These are phyloP conservation scores for Fusarium equiseti DNA, from an alignment of 2,329 filamentous ascomycete genomes.

Conservation along the genomic window DNA sequence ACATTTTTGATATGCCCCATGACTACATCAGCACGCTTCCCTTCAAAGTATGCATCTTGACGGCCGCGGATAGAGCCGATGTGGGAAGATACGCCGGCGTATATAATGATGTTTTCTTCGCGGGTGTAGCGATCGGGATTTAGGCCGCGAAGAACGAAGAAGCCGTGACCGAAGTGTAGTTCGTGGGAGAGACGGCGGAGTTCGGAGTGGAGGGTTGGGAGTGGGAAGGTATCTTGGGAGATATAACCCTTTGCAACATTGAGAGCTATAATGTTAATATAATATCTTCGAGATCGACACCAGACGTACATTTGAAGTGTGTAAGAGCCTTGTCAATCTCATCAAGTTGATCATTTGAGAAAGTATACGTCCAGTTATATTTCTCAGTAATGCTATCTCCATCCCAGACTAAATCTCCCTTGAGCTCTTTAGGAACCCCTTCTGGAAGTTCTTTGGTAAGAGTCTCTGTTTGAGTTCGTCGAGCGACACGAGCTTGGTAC, in stretches of 20 bases:
- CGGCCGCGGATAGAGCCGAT: slow-evolving; percentile 66
- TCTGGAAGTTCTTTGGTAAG: slow-evolving; percentile 3
- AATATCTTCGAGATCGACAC: no score
- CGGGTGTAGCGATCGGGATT: slow-evolving; percentile 63
- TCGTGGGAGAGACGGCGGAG: slow-evolving; percentile 66
- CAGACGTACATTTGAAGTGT: slow-evolving; percentile 23
- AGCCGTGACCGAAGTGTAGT: slow-evolving; percentile 69
- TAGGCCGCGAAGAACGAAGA: slow-evolving; percentile 71
- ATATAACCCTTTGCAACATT: slow-evolving; percentile 48
- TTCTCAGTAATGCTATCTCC: slow-evolving; percentile 14
- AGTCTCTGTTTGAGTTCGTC: neutral
- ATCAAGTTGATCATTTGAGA: slow-evolving; percentile 6
- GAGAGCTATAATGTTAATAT: neutral
- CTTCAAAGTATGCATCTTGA: slow-evolving; percentile 62
- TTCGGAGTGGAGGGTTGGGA: slow-evolving; percentile 62
- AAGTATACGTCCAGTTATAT: slow-evolving; percentile 25
- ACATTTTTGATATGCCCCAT: slow-evolving; percentile 68
- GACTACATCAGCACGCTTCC: slow-evolving; percentile 63
- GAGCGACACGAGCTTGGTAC: slow-evolving; percentile 1
- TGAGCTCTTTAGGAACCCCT: slow-evolving; percentile 20
- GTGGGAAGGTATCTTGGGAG: slow-evolving; percentile 64
- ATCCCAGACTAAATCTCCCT: slow-evolving; percentile 32
- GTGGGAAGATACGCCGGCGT: slow-evolving; percentile 70
- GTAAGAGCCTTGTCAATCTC: slow-evolving; percentile 23
- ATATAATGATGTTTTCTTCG: slow-evolving; percentile 70